Percentiles rank a stretch among this genome's conserved stretches.
Evolutionary conservation across 2,329 filamentous ascomycete genomes (phyloP).

Genomic region (Grosmannia serpens): DNA sequence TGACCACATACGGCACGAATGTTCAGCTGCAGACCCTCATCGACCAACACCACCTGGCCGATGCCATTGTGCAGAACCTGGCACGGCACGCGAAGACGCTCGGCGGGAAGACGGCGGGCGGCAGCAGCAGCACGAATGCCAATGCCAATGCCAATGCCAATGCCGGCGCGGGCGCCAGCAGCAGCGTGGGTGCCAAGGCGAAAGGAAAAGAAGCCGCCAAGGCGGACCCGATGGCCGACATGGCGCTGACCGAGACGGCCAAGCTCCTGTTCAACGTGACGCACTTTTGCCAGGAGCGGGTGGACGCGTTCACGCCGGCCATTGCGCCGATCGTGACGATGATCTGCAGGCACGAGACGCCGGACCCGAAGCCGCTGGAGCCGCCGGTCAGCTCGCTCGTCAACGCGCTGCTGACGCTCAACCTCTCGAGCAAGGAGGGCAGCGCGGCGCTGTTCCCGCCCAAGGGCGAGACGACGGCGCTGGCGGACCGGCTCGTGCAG

Average conservation of each 20-base stretch:
- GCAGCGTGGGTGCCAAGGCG: constrained; percentile 9
- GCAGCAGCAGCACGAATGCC: neutral
- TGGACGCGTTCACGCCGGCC: constrained; percentile 51
- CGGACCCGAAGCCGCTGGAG: constrained; percentile 56
- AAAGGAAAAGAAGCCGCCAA: constrained; percentile 13
- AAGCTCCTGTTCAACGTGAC: constrained; percentile 87
- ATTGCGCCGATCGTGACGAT: constrained; percentile 62
- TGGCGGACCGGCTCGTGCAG: constrained; percentile 54
- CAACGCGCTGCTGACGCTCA: constrained; percentile 71
- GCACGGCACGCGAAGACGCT: constrained; percentile 50
- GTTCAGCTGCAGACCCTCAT: constrained; percentile 55
- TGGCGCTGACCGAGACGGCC: constrained; percentile 73
- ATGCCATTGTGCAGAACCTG: constrained; percentile 59
- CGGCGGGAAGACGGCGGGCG: constrained; percentile 9
- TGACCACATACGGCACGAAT: constrained; percentile 67
- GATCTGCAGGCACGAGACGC: constrained; percentile 46
- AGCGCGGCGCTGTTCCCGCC: constrained; percentile 54
- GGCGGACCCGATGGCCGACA: constrained; percentile 53
- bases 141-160: constrained; percentile 8
- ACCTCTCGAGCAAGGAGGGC: constrained; percentile 46
- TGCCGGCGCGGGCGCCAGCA: neutral
- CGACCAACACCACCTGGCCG: constrained; percentile 52
- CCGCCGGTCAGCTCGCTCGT: constrained; percentile 60
- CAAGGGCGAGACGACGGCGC: constrained; percentile 41
- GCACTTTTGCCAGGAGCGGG: constrained; percentile 55